Evolutionary conservation across 2,329 filamentous ascomycete genomes (phyloP).

Genomic region (Mycocentrospora acerina): DNA sequence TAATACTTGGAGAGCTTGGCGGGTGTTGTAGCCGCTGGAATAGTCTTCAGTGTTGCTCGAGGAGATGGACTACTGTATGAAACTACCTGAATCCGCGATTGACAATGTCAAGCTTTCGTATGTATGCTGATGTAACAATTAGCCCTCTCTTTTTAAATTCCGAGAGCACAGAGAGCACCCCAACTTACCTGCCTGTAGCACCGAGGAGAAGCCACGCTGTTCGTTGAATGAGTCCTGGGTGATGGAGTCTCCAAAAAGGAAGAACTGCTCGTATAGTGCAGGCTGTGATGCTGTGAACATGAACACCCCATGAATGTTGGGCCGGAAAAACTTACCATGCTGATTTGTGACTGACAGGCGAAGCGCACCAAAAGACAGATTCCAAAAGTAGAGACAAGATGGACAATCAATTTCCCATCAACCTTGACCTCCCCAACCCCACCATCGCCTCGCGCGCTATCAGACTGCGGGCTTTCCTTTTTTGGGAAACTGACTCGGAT

Average conservation of each 20-base stretch:
- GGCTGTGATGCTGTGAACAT: slow-evolving; percentile 16
- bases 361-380: too few relatives aligned
- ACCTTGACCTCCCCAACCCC: too few relatives aligned
- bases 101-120: slow-evolving; percentile 78
- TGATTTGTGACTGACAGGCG: too few relatives aligned
- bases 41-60: slow-evolving; percentile 3
- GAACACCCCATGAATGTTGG: slow-evolving; percentile 1
- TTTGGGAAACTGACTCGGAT: too few relatives aligned
- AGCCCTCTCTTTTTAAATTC: too few relatives aligned
- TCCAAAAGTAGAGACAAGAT: too few relatives aligned
- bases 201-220: slow-evolving; percentile 68
- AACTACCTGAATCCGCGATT: slow-evolving; percentile 75
- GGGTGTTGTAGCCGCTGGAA: slow-evolving; percentile 74
- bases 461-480: too few relatives aligned
- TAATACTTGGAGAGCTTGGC: slow-evolving; percentile 69
- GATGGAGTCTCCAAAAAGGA: slow-evolving; percentile 90
- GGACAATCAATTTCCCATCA: too few relatives aligned
- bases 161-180: neutral
- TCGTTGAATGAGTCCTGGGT: slow-evolving; percentile 68
- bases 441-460: too few relatives aligned
- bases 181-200: slow-evolving; percentile 66
- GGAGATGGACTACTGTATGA: neutral
- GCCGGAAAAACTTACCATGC: slow-evolving; percentile 11
- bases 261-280: slow-evolving; percentile 47
- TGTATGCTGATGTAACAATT: slow-evolving; percentile 58